Evolutionary conservation across 2,329 filamentous ascomycete species (phyloP), one percentile per base, ranked within the genome.

Genomic region (Cytospora paraplurivora): DNA sequence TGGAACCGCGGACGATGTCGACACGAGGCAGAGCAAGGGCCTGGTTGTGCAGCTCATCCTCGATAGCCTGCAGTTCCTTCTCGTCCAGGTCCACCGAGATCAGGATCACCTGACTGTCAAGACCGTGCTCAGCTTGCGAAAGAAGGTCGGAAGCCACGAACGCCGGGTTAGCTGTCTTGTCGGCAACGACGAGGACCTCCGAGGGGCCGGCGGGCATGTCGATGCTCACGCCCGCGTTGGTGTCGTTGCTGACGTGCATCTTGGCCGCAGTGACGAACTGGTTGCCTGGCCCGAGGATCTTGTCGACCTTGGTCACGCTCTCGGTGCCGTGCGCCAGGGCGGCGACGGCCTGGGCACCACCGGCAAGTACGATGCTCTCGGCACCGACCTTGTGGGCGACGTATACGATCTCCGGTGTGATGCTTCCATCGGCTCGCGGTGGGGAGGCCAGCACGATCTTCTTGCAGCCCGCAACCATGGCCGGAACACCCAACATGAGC

Each of bases 181-280:
- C 95, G 35, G 95, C 95, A 58, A 99, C 84, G 62, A 99, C 95
- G n/a, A 99, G 85, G 3, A 99, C 93, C 76, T 99, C 95, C 41
- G 93, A 97, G 0, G 95, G 95, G 0, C 95, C 95, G 41, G 95
- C 95, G 12, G 95, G 95, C 95, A 99, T 99, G 74, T 99, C 95
- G 71, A 99, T 99, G 76, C 92, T 89, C 49, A 97, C 93, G 27
- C 92, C 91, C 13, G 95, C 95, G 65, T 93, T 96, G 52, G 95
- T 98, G 75, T 99, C 95, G 76, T 99, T 99, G 77, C 90, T 92
- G 51, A 99, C 95, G 71, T 93, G 85, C 95, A 99, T 99, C 85
- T 99, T 99, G 59, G 92, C 95, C 0, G 95, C 95, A 0, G 95
- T 99, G 49, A 99, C 95, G 73, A 98, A 99, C 76, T 98, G 95